Evolutionary conservation across 2,329 filamentous ascomycete genomes (phyloP).

Genomic region (Endothia cerciana): DNA sequence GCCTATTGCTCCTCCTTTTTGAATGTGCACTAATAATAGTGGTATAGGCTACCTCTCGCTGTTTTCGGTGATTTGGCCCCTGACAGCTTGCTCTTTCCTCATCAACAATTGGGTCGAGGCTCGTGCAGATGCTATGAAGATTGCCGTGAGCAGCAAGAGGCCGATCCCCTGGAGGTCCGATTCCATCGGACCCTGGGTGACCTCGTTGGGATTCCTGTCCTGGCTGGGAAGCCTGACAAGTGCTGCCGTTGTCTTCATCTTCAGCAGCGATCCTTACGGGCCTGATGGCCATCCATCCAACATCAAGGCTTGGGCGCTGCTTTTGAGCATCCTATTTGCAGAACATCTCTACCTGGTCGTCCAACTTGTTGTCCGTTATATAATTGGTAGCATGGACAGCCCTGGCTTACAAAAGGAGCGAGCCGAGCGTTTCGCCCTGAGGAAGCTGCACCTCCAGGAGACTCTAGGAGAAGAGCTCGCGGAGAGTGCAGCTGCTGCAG

Average conservation of each 20-base stretch:
- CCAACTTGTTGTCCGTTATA: conserved; percentile 71
- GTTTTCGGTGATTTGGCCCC: conserved; percentile 92
- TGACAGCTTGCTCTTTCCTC: conserved; percentile 87
- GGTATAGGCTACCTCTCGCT: conserved; percentile 78
- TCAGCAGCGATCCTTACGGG: conserved; percentile 70
- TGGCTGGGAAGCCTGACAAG: conserved; percentile 92
- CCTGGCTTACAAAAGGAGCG: conserved; percentile 85
- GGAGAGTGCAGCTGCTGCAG: conserved; percentile 51
- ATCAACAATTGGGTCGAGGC: conserved; percentile 97
- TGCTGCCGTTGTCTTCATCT: conserved; percentile 87
- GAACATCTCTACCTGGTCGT: conserved; percentile 89
- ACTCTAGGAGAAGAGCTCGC: conserved; percentile 63
- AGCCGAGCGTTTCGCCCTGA: conserved; percentile 76
- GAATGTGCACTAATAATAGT: conserved; percentile 30
- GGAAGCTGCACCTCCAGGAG: conserved; percentile 79
- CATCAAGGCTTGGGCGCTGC: conserved; percentile 78
- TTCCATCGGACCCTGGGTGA: conserved; percentile 91
- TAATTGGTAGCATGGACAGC: conserved; percentile 80
- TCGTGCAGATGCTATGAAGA: conserved; percentile 91
- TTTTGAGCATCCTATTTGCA: conserved; percentile 80
- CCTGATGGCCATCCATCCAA: conserved; percentile 68
- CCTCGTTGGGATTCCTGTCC: conserved; percentile 83
- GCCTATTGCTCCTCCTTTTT: not conserved
- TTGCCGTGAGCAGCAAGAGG: conserved; percentile 84
- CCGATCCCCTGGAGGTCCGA: conserved; percentile 90